phyloP scores from a whole-genome alignment of 1,139 yeast genomes.

The Hyphopichia khmerensis region DNA sequence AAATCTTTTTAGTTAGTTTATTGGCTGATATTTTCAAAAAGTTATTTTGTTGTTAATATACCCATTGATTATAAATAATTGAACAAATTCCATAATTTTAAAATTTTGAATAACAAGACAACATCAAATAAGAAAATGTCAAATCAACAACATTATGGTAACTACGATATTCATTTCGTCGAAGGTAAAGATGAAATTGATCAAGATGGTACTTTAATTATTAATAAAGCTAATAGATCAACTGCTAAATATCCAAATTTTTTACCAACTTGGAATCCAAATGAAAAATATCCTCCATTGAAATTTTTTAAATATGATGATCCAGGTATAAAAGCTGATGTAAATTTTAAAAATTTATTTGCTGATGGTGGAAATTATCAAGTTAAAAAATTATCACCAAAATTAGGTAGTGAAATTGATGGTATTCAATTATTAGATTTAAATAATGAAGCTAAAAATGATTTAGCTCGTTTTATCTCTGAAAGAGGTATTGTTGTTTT shows the following conservation, averaged over 20 bases:
- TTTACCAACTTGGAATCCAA: constrained; percentile 53
- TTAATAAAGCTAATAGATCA: constrained; percentile 20
- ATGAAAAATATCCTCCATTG: constrained; percentile 43
- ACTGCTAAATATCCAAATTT: constrained; percentile 32
- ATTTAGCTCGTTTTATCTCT: constrained; percentile 62
- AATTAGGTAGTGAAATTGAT: constrained; percentile 60
- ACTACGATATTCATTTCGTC: constrained; percentile 18
- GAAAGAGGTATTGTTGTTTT: constrained; percentile 69
- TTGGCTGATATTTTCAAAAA: too few relatives aligned
- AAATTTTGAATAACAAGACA: neutral
- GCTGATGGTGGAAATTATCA: constrained; percentile 27
- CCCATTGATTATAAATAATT: neutral
- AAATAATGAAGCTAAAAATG: constrained; percentile 54
- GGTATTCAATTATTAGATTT: constrained; percentile 61
- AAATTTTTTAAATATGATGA: constrained; percentile 51
- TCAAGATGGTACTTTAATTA: constrained; percentile 20
- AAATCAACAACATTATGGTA: constrained; percentile 8
- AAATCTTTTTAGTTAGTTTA: too few relatives aligned
- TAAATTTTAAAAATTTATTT: constrained; percentile 50
- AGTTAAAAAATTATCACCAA: constrained; percentile 52
- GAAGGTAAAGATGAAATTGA: constrained; percentile 19
- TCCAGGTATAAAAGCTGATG: constrained; percentile 59
- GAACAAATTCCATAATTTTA: too few relatives aligned
- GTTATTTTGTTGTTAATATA: too few relatives aligned
- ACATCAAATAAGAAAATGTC: neutral